These are phyloP conservation scores for Suhomyces emberorum DNA, from an alignment of 805 yeast genomes.

Conservation along the genomic window DNA sequence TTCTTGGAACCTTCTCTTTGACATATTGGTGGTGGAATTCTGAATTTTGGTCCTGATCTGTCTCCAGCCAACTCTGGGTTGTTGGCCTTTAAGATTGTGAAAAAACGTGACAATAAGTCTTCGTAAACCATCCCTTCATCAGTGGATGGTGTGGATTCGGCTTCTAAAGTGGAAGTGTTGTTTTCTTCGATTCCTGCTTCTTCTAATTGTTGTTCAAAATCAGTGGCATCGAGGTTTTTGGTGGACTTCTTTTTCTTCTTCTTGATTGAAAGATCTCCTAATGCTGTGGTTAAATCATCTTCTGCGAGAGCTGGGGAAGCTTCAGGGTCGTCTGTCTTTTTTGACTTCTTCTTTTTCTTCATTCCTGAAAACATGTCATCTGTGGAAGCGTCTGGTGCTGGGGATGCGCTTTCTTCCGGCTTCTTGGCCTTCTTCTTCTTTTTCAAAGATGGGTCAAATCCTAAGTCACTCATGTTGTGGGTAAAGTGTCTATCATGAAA, in stretches of 20 bases:
- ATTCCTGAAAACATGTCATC: conserved; percentile 70
- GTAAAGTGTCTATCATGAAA: neutral
- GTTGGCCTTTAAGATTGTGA: conserved; percentile 79
- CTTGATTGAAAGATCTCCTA: conserved; percentile 46
- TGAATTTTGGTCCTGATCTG: conserved; percentile 84
- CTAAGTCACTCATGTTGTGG: conserved; percentile 46
- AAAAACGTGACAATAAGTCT: conserved; percentile 78
- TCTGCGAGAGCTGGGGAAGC: conserved; percentile 20
- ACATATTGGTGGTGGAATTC: conserved; percentile 96
- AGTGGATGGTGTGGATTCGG: conserved; percentile 33
- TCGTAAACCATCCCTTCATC: conserved; percentile 64
- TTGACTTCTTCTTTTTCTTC: conserved; percentile 75
- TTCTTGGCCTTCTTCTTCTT: conserved; percentile 70
- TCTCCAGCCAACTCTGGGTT: conserved; percentile 99
- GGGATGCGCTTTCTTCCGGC: conserved; percentile 40
- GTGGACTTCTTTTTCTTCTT: conserved; percentile 77
- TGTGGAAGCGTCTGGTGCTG: conserved; percentile 39
- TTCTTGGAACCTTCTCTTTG: conserved; percentile 97
- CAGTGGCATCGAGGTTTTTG: conserved; percentile 58
- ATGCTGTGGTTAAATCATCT: conserved; percentile 33
- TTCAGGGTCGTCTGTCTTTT: conserved; percentile 33
- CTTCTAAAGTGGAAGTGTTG: conserved; percentile 2
- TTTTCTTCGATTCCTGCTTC: conserved; percentile 77
- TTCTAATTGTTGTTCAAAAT: conserved; percentile 85
- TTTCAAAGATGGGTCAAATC: conserved; percentile 72